Evolutionary conservation across 176 grass and related monocot genomes (phyloP).

Genomic region (Triticum dicoccoides): DNA sequence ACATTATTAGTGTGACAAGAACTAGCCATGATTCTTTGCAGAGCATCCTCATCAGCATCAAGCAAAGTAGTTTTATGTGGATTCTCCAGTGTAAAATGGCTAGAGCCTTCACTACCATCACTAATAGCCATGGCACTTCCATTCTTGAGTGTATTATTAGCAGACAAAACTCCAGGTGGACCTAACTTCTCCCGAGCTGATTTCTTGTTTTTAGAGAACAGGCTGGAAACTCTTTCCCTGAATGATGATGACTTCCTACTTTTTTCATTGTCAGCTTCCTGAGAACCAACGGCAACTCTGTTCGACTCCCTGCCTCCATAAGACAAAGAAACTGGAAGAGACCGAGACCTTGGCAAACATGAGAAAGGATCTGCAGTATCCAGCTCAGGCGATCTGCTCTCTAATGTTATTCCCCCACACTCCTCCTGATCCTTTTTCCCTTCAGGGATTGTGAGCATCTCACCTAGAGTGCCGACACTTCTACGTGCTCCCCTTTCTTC

Average conservation of each 20-base stretch:
- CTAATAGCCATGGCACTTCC: not conserved
- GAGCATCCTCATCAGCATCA: conserved; percentile 21
- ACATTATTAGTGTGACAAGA: conserved; percentile 29
- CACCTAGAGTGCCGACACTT: conserved; percentile 69
- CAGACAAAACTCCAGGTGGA: conserved; percentile 4
- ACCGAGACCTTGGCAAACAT: conserved; percentile 69
- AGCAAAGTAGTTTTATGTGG: not conserved
- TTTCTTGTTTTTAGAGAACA: conserved; percentile 85
- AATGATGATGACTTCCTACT: conserved; percentile 64
- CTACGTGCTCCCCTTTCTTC: conserved; percentile 53
- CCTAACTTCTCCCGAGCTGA: conserved; percentile 21
- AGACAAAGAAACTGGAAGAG: conserved; percentile 61
- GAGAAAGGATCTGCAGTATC: conserved; percentile 36
- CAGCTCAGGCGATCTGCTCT: conserved; percentile 17
- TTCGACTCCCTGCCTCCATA: conserved; percentile 33
- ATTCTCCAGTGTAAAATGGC: conserved; percentile 23
- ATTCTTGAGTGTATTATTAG: conserved; percentile 25
- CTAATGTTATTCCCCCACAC: conserved; percentile 17
- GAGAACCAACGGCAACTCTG: conserved; percentile 22
- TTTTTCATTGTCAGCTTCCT: conserved; percentile 50
- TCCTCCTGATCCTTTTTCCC: conserved; percentile 50
- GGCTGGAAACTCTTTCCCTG: conserved; percentile 68
- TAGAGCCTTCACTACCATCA: conserved; percentile 20
- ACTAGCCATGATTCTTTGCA: conserved; percentile 25
- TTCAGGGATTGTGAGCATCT: conserved; percentile 82